Conservation (phyloP, 176 grass and related monocot genomes). For the Carex cristatella region DNA sequence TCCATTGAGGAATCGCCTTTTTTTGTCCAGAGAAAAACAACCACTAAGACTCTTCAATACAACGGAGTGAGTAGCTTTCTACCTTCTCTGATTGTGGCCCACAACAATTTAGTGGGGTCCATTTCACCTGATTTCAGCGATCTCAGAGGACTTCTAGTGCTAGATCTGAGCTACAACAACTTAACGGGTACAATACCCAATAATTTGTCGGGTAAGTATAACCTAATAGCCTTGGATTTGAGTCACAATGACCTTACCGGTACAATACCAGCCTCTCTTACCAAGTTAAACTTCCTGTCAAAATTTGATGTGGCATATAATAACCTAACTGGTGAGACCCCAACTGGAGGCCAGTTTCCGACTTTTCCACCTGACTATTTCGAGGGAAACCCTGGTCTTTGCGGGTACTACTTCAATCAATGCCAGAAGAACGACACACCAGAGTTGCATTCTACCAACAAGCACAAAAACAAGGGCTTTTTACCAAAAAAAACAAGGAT, state of each 20-base stretch:
- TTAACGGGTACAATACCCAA: slow-evolving; percentile 65
- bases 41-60: slow-evolving; percentile 56
- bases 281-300: slow-evolving; percentile 68
- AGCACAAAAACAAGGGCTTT: slow-evolving; percentile 33
- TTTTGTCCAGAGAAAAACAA: slow-evolving; percentile 60
- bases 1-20: slow-evolving; percentile 44
- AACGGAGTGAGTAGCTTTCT: slow-evolving; percentile 84
- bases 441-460: neutral
- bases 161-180: slow-evolving; percentile 74
- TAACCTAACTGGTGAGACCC: slow-evolving; percentile 53
- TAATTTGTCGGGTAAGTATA: slow-evolving; percentile 65
- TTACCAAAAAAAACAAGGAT: too few relatives aligned
- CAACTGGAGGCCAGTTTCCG: slow-evolving; percentile 71
- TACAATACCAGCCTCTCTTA: slow-evolving; percentile 65
- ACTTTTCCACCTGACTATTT: slow-evolving; percentile 57
- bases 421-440: neutral
- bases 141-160: slow-evolving; percentile 51
- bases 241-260: slow-evolving; percentile 74
- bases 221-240: slow-evolving; percentile 55
- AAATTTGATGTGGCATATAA: slow-evolving; percentile 74
- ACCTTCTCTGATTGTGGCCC: slow-evolving; percentile 50
- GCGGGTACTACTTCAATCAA: slow-evolving; percentile 29
- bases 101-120: slow-evolving; percentile 53
- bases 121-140: slow-evolving; percentile 44
- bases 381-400: slow-evolving; percentile 59